Evolutionary conservation across 202 grass and related monocot genomes (phyloP).

Genomic region (Schoenoplectus tabernaemontani): DNA sequence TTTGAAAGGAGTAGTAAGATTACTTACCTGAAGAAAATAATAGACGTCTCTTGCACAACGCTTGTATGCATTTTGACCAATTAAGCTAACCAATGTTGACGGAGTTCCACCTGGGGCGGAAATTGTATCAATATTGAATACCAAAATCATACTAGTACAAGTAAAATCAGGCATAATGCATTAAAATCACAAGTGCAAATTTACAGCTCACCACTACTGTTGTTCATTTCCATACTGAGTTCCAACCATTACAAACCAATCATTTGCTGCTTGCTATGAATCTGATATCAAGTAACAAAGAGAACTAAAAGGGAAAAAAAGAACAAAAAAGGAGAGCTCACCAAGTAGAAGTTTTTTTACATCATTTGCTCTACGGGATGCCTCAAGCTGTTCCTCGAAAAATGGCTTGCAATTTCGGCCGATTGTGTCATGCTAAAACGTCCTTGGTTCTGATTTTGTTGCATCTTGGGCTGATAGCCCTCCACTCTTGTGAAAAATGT

Average conservation of each 20-base stretch:
- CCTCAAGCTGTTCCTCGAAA: constrained; percentile 74
- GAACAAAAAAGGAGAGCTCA: constrained; percentile 18
- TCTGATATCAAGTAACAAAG: not conserved
- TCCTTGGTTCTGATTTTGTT: constrained; percentile 17
- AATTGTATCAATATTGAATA: constrained; percentile 1
- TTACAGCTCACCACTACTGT: not conserved
- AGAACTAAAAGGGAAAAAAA: not conserved
- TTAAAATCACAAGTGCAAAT: not conserved
- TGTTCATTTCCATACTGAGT: not conserved
- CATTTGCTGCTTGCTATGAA: not conserved
- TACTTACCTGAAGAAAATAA: constrained; percentile 90
- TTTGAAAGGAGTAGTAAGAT: not conserved
- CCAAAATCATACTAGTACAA: not conserved
- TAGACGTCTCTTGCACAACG: constrained; percentile 76
- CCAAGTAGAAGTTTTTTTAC: constrained; percentile 96
- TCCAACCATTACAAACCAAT: constrained; percentile 21
- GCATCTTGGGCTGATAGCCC: constrained; percentile 39
- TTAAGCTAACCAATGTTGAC: constrained; percentile 81
- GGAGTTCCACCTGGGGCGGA: constrained; percentile 74
- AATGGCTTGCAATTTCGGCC: constrained; percentile 30
- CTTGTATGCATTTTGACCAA: constrained; percentile 70
- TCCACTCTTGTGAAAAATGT: constrained; percentile 77
- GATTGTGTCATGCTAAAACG: constrained; percentile 27
- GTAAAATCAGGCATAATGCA: not conserved
- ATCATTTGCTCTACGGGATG: constrained; percentile 87